Base-by-base conservation (phyloP, 768 basidiomycete genomes). In the Serendipita sp. region DNA sequence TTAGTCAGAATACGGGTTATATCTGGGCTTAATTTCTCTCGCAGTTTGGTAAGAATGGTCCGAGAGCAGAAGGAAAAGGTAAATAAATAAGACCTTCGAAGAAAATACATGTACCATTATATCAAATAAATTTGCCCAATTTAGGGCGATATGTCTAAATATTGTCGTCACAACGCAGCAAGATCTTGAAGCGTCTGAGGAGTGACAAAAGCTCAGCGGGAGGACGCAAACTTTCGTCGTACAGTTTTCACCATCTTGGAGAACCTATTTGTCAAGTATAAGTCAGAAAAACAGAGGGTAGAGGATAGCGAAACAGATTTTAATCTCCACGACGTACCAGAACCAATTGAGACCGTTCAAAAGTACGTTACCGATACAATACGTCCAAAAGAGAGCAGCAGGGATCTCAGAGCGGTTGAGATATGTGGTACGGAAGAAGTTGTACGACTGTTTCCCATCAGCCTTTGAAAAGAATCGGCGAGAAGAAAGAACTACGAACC, bases 271-370 rank as follows among this genome's bases (percentile, higher is more conserved):
- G 5, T 7, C 41, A 41, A 13, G 41, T 7, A 13, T 41, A 5
- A 41, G 41, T 41, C 23, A 23, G 23, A 41, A 5, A 7, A 13
- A 13, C 41, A 41, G 41, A 13, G 5, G 16, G 8, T 18, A 7
- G 32, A 23, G 48, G 48, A 10, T 46, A 46, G 16, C 2, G 8
- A 52, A 10, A 23, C 16, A 1, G 18, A 52, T 18, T 5, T 16
- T 16, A 3, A 23, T 8, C 18, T 18, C 32, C 48, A 52, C 5
- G 16, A 23, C 48, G 5, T 16, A 89, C 89, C 89, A 91, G 69
- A 85, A 78, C 79, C 84, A 84, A 73, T 93, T 94, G 28, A 94
- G 76, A 2, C 78, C 76, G 69, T 90, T 85, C 8, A 93, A 76
- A 38, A 83, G 70, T 38, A 87, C 65, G 70, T 89, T 90, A 16